These are phyloP conservation scores for Bonia amplexicaulis DNA, from an alignment of 176 grass and related monocot species.

Conservation along the genomic window DNA sequence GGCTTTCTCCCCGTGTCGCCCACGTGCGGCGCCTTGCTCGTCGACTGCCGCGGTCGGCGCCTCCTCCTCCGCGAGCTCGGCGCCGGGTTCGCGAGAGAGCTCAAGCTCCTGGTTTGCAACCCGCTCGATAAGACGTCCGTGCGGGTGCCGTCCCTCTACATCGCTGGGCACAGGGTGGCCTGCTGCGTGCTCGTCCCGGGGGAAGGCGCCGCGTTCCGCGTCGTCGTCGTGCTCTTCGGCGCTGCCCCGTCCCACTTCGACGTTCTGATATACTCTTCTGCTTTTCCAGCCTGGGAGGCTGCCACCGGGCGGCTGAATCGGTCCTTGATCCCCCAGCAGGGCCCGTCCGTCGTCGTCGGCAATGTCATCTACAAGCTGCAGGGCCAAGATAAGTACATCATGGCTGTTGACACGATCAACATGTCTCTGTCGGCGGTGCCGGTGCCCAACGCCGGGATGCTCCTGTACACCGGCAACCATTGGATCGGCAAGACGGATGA, in stretches of 20 bases:
- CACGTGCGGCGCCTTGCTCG: conserved; percentile 25
- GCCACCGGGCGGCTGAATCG: neutral
- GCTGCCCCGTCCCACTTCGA: neutral
- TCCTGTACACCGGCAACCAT: conserved; percentile 22
- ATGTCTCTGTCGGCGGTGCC: conserved; percentile 41
- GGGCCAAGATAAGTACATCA: conserved; percentile 24
- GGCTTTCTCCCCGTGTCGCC: neutral
- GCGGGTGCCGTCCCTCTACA: conserved; percentile 8
- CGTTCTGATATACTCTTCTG: conserved; percentile 13
- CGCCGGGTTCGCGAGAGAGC: neutral
- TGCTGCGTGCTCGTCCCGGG: neutral
- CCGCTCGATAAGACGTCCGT: neutral
- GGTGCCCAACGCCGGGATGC: neutral
- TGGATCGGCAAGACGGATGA: conserved; percentile 48
- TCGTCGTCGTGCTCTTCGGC: conserved; percentile 38
- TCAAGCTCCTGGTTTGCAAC: conserved; percentile 34
- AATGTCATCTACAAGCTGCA: conserved; percentile 49
- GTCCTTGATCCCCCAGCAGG: neutral
- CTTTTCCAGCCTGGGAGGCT: conserved; percentile 5
- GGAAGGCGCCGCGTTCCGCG: conserved; percentile 7
- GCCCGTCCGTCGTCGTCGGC: conserved; percentile 37
- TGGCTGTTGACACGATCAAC: conserved; percentile 25
- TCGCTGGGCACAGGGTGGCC: neutral
- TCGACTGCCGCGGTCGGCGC: conserved; percentile 3
- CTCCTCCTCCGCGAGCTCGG: conserved; percentile 44